These are phyloP conservation scores for Rhizopogon salebrosus DNA, from an alignment of 768 basidiomycete species.

Conservation along the genomic window DNA sequence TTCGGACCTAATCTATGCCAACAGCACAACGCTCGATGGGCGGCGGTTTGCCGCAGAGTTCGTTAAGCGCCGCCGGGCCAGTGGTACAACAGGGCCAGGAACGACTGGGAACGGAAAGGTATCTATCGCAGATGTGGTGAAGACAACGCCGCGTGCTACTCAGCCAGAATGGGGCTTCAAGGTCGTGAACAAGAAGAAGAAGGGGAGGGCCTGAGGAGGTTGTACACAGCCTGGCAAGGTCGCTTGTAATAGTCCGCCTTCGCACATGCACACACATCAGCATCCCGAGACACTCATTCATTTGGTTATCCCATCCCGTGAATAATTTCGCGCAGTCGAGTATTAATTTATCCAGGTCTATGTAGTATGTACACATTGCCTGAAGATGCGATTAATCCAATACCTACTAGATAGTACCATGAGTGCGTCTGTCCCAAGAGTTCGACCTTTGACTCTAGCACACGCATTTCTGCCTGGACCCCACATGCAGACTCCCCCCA, in stretches of 20 bases:
- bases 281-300: background rate
- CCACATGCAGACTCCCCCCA: too few species aligned
- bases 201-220: conserved; percentile 46
- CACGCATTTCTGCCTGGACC: too few species aligned
- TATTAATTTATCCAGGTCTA: background rate
- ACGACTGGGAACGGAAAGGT: conserved; percentile 42
- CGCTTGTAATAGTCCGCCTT: background rate
- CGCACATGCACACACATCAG: background rate
- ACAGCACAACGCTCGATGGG: conserved; percentile 92
- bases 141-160: conserved; percentile 73
- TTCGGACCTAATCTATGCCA: conserved; percentile 90
- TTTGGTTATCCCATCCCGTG: background rate
- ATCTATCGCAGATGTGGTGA: conserved; percentile 88
- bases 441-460: too few species aligned
- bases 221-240: too few species aligned
- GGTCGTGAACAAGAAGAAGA: conserved; percentile 95
- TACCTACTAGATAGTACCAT: too few species aligned
- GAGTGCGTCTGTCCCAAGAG: too few species aligned
- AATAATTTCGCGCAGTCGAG: background rate
- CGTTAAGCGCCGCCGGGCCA: conserved; percentile 78
- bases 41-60: conserved; percentile 93
- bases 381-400: too few species aligned
- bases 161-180: conserved; percentile 87
- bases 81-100: conserved; percentile 44
- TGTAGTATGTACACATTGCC: background rate